These are phyloP conservation scores for Alternaria hordeiaustralica DNA, from an alignment of 2,329 filamentous ascomycete species.

Conservation along the genomic window DNA sequence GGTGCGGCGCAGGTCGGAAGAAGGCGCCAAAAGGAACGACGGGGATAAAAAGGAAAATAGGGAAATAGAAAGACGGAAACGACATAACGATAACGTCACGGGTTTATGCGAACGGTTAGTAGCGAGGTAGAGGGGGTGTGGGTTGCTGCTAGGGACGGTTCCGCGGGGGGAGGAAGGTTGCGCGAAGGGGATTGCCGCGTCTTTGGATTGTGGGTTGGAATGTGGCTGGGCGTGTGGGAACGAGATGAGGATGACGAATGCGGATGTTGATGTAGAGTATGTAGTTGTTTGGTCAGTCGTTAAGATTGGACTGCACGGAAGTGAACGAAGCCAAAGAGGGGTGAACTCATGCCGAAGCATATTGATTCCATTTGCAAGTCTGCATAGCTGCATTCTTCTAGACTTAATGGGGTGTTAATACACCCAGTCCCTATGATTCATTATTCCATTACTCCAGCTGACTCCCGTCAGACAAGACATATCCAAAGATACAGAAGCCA, in stretches of 20 bases:
- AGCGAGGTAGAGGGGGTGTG: background rate
- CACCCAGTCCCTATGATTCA: background rate
- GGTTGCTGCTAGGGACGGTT: background rate
- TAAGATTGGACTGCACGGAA: background rate
- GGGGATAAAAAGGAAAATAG: background rate
- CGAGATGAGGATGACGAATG: background rate
- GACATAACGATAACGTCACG: background rate
- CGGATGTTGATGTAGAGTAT: background rate
- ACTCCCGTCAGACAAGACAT: slow-evolving; percentile 1
- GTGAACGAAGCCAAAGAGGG: background rate
- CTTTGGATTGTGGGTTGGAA: background rate
- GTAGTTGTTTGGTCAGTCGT: background rate
- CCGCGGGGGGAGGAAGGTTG: background rate
- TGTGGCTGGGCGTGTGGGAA: background rate
- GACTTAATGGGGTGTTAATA: background rate
- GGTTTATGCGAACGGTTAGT: background rate
- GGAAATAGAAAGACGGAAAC: background rate
- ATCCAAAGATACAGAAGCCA: background rate
- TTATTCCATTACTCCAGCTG: slow-evolving; percentile 2
- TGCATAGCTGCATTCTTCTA: background rate
- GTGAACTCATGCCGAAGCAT: background rate
- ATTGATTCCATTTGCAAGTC: slow-evolving; percentile 1
- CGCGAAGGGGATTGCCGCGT: background rate
- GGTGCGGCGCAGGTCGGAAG: background rate
- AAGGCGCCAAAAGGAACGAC: background rate